Evolutionary conservation across 176 grass and related monocot species (phyloP).

Genomic region (Aechmea fasciata): DNA sequence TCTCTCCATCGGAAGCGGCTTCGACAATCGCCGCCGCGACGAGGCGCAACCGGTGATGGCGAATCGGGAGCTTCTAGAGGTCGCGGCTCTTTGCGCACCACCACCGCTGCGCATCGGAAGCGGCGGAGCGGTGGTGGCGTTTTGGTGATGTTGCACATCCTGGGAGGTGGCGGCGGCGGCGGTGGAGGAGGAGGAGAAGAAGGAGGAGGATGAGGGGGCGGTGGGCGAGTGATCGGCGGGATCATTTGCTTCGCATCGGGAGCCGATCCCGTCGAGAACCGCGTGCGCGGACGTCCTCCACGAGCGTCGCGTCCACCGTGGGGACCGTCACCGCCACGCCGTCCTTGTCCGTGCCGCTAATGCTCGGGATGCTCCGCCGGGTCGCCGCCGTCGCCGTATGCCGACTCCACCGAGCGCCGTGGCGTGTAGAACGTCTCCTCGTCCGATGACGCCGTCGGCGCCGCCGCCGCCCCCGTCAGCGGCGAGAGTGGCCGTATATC

Average conservation of each 20-base stretch:
- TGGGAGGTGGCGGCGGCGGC: constrained; percentile 26
- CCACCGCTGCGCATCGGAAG: constrained; percentile 19
- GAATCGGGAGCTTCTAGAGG: constrained; percentile 5
- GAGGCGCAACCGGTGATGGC: constrained; percentile 12
- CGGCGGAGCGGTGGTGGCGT: constrained; percentile 23
- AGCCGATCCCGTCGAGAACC: constrained; percentile 53
- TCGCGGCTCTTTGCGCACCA: constrained; percentile 24
- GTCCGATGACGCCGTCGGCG: constrained; percentile 18
- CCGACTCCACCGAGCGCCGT: constrained; percentile 28
- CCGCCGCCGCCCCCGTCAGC: constrained; percentile 15
- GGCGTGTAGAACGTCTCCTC: constrained; percentile 55
- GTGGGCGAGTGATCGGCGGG: constrained; percentile 8
- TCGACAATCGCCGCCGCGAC: constrained; percentile 59
- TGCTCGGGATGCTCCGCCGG: constrained; percentile 72
- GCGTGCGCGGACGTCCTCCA: constrained; percentile 68
- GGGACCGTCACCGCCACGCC: constrained; percentile 12
- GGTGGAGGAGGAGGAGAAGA: constrained; percentile 23
- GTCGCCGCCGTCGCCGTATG: constrained; percentile 50
- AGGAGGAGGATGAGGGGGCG: constrained; percentile 30
- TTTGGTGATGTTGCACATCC: constrained; percentile 20
- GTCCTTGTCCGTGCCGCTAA: constrained; percentile 49
- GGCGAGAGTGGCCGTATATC: constrained; percentile 57
- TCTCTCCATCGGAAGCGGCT: constrained; percentile 66
- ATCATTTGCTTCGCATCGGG: constrained; percentile 80
- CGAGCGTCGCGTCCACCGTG: constrained; percentile 18